Conservation (phyloP, 192 early-diverging fungal genomes). For the Borealophlyctis nickersoniae region DNA sequence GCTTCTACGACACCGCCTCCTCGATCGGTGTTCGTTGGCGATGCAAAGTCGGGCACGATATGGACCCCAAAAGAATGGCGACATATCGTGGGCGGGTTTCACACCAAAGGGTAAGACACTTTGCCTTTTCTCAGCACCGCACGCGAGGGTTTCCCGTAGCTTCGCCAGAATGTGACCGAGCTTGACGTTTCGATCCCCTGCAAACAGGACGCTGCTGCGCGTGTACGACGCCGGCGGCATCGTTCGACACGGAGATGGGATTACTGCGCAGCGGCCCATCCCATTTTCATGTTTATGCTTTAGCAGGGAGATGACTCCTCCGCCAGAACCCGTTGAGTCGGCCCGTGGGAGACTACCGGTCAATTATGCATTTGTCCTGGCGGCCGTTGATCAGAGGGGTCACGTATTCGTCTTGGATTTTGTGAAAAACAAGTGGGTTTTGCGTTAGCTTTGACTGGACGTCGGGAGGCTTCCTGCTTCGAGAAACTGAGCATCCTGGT, state of each 20-base stretch:
- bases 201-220: constrained; percentile 31
- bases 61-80: constrained; percentile 34
- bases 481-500: neutral
- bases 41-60: constrained; percentile 29
- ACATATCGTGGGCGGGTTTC: constrained; percentile 30
- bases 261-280: constrained; percentile 16
- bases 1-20: constrained; percentile 4
- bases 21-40: constrained; percentile 34
- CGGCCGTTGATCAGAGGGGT: constrained; percentile 46
- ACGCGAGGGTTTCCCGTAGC: neutral
- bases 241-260: neutral
- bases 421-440: constrained; percentile 42
- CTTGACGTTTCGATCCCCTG: constrained; percentile 2
- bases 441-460: neutral
- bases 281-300: constrained; percentile 32
- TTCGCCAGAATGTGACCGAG: neutral
- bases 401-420: constrained; percentile 44
- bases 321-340: constrained; percentile 1
- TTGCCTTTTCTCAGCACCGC: neutral
- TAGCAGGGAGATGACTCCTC: constrained; percentile 18
- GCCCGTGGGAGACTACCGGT: neutral
- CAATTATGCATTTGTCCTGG: constrained; percentile 28
- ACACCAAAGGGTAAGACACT: constrained; percentile 22
- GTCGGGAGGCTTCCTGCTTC: neutral
- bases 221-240: constrained; percentile 20